Conservation (phyloP, 257 asterid genomes). For the Nicotiana sylvestris region DNA sequence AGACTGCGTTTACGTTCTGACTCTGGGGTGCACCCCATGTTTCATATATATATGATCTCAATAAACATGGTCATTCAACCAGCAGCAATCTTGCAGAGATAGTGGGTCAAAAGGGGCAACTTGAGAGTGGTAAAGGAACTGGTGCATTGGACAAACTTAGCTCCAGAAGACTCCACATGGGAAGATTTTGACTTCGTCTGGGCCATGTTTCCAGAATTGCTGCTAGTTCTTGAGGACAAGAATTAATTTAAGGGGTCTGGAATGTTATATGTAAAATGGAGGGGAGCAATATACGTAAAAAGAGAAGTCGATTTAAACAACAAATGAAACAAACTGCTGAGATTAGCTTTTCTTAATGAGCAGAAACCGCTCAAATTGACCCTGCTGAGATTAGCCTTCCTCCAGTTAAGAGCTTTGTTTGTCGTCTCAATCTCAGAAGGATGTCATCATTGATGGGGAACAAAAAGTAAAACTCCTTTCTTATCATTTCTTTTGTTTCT, state of each 20-base stretch:
- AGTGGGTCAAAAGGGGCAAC: neutral
- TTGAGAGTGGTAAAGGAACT: neutral
- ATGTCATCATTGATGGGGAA: neutral
- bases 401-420: neutral
- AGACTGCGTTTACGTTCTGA: neutral
- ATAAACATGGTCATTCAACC: neutral
- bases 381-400: neutral
- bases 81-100: neutral
- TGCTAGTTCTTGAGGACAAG: neutral
- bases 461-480: neutral
- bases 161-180: neutral
- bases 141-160: neutral
- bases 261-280: neutral
- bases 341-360: neutral
- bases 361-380: neutral
- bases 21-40: neutral
- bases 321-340: neutral
- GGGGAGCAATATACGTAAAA: neutral
- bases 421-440: neutral
- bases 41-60: neutral
- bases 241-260: neutral
- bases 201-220: neutral
- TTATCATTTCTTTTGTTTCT: neutral
- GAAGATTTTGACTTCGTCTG: neutral
- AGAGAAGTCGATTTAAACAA: neutral